Base-by-base conservation (phyloP, 176 grass and related monocot genomes). In the Tillandsia fasciculata region DNA sequence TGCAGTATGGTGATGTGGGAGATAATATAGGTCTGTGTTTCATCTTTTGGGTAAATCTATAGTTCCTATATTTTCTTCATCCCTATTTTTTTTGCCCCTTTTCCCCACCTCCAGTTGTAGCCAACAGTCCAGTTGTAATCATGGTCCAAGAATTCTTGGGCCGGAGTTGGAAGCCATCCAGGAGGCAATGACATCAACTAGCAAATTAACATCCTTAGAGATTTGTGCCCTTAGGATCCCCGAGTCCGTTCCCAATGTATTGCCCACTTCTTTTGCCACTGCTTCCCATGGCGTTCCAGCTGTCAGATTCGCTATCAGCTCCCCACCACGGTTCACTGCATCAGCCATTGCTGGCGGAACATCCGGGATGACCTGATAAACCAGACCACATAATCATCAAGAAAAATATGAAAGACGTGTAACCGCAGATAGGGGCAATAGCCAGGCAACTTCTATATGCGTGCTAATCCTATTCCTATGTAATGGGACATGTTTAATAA, bases 281-380 rank as follows among this genome's bases (percentile, higher is more conserved):
- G 84, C 81, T 68, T 97, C 94, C 84, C 86, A 92, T 33, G 94
- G 94, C 22, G 94, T 97, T 70, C 94, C 94, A 14, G 69, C 56
- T 49, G 94, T 79, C 20, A 97, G 77, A 76, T 90, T 92, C 53
- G 84, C 69, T 49, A 97, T 63, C 42, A 90, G 74, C 73, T 92
- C 94, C 61, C 94, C 80, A 72, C 94, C 94, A 24, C 89, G 81
- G 79, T 85, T 92, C 12, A 92, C 89, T 14, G 86, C 89, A 87
- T 92, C 89, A 47, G 87, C 94, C 94, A 92, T 93, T 69, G 79
- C 94, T 26, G 94, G 89, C 59, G 94, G 94, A 76, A 93, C 86
- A 58, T 97, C 94, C 33, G 94, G 89, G 74, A 97, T 54, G 52
- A 97, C 15, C 94, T 97, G 79, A 83, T 42, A 58, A 67, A 17